These are phyloP conservation scores for Pichia sp. DNA, from an alignment of 1,139 yeast genomes.

Conservation along the genomic window DNA sequence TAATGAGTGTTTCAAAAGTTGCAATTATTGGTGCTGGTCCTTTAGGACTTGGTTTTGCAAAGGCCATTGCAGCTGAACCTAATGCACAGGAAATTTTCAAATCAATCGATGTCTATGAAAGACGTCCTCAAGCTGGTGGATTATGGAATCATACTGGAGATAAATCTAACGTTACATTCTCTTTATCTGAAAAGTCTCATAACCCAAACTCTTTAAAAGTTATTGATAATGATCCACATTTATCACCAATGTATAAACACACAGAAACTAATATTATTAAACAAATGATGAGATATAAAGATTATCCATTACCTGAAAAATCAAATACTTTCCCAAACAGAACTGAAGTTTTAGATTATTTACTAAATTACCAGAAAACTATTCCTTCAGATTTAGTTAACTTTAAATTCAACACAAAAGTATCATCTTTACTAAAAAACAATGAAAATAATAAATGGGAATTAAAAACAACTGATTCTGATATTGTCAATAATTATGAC, in stretches of 20 bases:
- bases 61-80: constrained; percentile 41
- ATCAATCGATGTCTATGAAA: constrained; percentile 39
- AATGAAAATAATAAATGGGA: constrained; percentile 24
- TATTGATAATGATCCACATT: constrained; percentile 29
- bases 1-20: constrained; percentile 18
- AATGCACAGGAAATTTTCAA: constrained; percentile 25
- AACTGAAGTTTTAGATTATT: constrained; percentile 35
- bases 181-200: constrained; percentile 10
- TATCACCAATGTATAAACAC: constrained; percentile 42
- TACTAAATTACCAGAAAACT: constrained; percentile 32
- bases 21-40: constrained; percentile 52
- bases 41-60: constrained; percentile 44
- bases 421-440: constrained; percentile 23
- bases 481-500: constrained; percentile 30
- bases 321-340: constrained; percentile 36
- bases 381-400: constrained; percentile 30
- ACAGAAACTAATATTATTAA: constrained; percentile 44
- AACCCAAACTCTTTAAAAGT: constrained; percentile 25
- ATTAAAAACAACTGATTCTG: constrained; percentile 16
- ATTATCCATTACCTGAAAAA: constrained; percentile 32
- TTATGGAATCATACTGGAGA: constrained; percentile 38
- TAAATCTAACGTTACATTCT: constrained; percentile 23
- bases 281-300: constrained; percentile 39
- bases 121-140: constrained; percentile 40
- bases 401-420: constrained; percentile 28